Evolutionary conservation across 176 grass and related monocot species (phyloP).

Genomic region (Chrysopogon serrulatus): DNA sequence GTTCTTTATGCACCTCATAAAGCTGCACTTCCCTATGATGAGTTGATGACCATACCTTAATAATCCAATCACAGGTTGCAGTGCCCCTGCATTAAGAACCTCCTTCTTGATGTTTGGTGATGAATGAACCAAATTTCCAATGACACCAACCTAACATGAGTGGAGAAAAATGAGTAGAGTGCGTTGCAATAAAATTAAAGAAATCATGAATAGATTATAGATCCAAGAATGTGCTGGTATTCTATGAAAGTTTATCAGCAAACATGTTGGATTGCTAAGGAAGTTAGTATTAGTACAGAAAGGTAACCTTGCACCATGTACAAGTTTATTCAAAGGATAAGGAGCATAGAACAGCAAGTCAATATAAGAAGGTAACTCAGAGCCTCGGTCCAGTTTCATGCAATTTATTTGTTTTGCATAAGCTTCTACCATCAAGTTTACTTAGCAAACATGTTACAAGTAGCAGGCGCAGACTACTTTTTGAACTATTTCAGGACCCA

Average conservation of each 20-base stretch:
- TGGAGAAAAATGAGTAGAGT: slow-evolving; percentile 13
- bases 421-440: background rate
- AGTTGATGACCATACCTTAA: slow-evolving; percentile 62
- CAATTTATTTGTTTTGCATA: background rate
- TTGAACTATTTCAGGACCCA: background rate
- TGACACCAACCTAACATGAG: slow-evolving; percentile 84
- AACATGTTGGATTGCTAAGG: background rate
- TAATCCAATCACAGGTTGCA: slow-evolving; percentile 94
- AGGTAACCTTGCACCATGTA: background rate
- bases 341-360: background rate
- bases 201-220: background rate
- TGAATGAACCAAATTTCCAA: slow-evolving; percentile 99
- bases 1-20: background rate
- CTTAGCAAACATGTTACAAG: slow-evolving; percentile 10
- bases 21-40: background rate
- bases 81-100: slow-evolving; percentile 89
- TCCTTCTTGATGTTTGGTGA: slow-evolving; percentile 99
- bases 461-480: background rate
- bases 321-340: background rate
- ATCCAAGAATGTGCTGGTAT: background rate
- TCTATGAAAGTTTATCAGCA: background rate
- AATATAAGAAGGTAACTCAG: background rate
- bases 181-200: slow-evolving; percentile 12
- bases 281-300: background rate
- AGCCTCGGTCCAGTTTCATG: background rate